Evolutionary conservation across 1,284 basidiomycete genomes (phyloP), one percentile per base, ranked within the genome.

Genomic region (Xerocomus minutiporus): DNA sequence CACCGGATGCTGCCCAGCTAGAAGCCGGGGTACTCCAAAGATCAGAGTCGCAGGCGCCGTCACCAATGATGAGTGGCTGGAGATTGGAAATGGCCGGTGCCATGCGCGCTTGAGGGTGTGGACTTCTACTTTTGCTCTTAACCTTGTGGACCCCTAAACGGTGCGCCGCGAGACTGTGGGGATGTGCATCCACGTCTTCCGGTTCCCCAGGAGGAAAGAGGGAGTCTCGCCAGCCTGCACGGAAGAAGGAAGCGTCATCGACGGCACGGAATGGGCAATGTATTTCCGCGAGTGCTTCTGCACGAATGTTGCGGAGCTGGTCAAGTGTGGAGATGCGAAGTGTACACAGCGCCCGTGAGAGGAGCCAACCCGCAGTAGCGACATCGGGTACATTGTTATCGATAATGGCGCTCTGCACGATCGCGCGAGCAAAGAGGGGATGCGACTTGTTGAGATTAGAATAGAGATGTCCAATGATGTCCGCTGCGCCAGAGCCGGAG

Each of bases 31-130:
- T 62, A 0, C 79, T 76, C 83, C 83, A 87, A 9, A 82, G 71
- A 46, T 80, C 73, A 8, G 83, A 80, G 57, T 88, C 86, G 51
- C 74, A 78, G n/a, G 76, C 76, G 46, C 79, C 83, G 65, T 89
- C 86, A 15, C 86, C 86, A 48, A 89, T 84, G 55, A 89, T 82
- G 46, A 89, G 71, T 0, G 86, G 83, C 56, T 88, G 86, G 7
- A 77, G 70, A 54, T 66, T 72, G 41, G 64, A 51, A 42, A 59
- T 57, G 35, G 62, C 26, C 50, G 49, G 64, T 62, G 36, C 65
- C 50, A 51, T 60, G 44, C 59, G 71, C 34, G 56, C 59, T n/a
- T 59, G 65, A 40, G 64, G 66, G 50, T 46, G 65, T 7, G 63
- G 67, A 34, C 65, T 66, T 50, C 52, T 68, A 36, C 71, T 59